These are phyloP conservation scores for Vigna radiata DNA, from an alignment of 306 rosid genomes.

Conservation along the genomic window DNA sequence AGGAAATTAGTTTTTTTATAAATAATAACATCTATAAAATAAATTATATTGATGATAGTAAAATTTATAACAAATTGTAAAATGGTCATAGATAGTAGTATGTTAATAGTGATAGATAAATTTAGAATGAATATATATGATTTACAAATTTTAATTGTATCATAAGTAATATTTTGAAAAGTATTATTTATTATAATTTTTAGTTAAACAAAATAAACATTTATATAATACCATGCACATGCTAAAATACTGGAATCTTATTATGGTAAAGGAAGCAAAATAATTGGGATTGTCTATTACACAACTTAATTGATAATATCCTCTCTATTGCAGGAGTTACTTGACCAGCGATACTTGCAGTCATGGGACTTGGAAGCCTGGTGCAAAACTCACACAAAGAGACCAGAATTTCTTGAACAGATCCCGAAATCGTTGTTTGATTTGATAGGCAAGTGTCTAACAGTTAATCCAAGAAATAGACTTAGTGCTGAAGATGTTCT, in stretches of 20 bases:
- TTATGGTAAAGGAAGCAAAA: constrained; percentile 12
- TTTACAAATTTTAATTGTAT: no score
- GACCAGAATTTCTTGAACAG: constrained; percentile 59
- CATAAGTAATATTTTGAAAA: no score
- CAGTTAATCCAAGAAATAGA: constrained; percentile 71
- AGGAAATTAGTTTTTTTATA: no score
- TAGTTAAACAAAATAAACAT: no score
- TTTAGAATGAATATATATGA: no score
- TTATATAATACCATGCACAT: no score
- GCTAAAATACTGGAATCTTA: neutral
- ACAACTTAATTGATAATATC: neutral
- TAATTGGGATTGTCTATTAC: neutral
- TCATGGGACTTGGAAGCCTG: constrained; percentile 57
- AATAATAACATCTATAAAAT: no score
- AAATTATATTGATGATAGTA: no score
- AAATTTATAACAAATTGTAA: no score
- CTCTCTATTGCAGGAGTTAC: constrained; percentile 61
- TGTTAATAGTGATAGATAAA: no score
- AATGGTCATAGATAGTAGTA: no score
- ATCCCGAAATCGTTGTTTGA: constrained; percentile 63
- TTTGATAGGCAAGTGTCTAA: constrained; percentile 69
- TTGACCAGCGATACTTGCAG: constrained; percentile 52
- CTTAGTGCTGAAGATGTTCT: constrained; percentile 69
- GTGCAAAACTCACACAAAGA: constrained; percentile 62
- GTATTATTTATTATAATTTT: no score